Evolutionary conservation across 371 early-diverging fungal genomes (phyloP).

Genomic region (Mortierella sp.): DNA sequence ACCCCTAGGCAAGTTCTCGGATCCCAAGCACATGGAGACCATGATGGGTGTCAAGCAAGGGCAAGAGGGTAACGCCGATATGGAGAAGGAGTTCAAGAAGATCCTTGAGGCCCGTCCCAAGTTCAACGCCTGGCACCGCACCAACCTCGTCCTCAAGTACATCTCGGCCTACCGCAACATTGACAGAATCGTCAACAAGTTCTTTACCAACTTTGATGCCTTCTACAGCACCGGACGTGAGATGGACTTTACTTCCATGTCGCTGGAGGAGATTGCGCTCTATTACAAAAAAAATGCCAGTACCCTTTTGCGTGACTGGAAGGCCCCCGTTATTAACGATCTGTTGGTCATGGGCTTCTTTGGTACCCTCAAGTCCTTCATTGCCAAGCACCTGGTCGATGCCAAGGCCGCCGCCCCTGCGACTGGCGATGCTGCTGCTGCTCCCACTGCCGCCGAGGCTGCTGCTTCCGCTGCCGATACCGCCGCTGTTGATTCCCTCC

Average conservation of each 20-base stretch:
- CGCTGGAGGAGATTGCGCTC: conserved; percentile 45
- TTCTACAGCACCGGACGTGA: conserved; percentile 50
- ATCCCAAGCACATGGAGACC: conserved; percentile 59
- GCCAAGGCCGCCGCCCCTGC: conserved; percentile 31
- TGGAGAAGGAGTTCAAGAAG: conserved; percentile 54
- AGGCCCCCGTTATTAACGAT: conserved; percentile 56
- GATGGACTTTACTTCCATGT: conserved; percentile 51
- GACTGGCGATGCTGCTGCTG: conserved; percentile 1
- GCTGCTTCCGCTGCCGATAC: conserved; percentile 38
- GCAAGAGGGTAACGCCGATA: conserved; percentile 47
- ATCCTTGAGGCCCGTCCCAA: conserved; percentile 47
- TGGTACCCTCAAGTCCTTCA: conserved; percentile 55
- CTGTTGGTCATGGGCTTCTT: conserved; percentile 57
- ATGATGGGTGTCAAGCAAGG: conserved; percentile 60
- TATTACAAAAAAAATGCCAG: conserved; percentile 53
- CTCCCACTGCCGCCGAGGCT: conserved; percentile 36
- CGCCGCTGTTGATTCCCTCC: conserved; percentile 56
- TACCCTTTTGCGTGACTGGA: conserved; percentile 47
- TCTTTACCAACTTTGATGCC: conserved; percentile 53
- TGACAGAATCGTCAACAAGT: conserved; percentile 50
- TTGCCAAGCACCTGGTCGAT: conserved; percentile 54
- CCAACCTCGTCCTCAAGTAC: conserved; percentile 45
- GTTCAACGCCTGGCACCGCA: conserved; percentile 52
- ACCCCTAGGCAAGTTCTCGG: conserved; percentile 57
- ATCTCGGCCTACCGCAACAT: conserved; percentile 56